These are phyloP conservation scores for Pseudogymnoascus sp. DNA, from an alignment of 2,329 filamentous ascomycete species.

Conservation along the genomic window DNA sequence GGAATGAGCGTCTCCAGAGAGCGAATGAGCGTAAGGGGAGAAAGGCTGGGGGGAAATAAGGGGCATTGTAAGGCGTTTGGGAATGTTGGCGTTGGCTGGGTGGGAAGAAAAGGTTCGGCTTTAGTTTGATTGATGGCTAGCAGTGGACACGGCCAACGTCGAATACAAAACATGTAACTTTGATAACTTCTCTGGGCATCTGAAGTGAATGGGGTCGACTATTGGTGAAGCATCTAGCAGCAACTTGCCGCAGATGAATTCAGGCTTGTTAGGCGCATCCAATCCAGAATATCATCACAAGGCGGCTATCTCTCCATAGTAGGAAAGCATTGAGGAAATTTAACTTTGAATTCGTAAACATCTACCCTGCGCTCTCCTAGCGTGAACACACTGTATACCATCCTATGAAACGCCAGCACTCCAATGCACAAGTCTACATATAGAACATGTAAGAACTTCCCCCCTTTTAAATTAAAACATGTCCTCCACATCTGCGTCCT, in stretches of 20 bases:
- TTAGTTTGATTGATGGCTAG: conserved; percentile 10
- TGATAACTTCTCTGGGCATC: not conserved
- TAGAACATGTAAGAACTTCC: not conserved
- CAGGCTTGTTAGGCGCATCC: not conserved
- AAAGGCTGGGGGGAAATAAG: conserved; percentile 21
- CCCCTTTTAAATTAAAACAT: conserved; percentile 2
- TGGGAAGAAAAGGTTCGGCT: conserved; percentile 9
- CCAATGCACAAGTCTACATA: conserved; percentile 6
- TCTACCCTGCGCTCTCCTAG: conserved; percentile 2
- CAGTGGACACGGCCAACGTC: conserved; percentile 8
- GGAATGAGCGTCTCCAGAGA: conserved; percentile 64
- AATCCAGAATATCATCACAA: not conserved
- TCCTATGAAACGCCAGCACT: conserved; percentile 4
- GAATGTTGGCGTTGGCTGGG: conserved; percentile 8
- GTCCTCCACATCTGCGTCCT: conserved; percentile 1
- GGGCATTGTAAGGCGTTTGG: conserved; percentile 11
- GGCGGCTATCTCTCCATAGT: not conserved
- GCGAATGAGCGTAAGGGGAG: conserved; percentile 52
- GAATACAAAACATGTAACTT: conserved; percentile 8
- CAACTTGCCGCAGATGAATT: not conserved
- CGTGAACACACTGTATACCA: conserved; percentile 2
- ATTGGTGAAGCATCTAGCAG: not conserved
- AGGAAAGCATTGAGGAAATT: not conserved
- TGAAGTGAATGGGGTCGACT: not conserved
- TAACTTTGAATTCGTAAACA: conserved; percentile 1